These are phyloP conservation scores for Biscogniauxia marginata DNA, from an alignment of 2,329 filamentous ascomycete genomes.

Conservation along the genomic window DNA sequence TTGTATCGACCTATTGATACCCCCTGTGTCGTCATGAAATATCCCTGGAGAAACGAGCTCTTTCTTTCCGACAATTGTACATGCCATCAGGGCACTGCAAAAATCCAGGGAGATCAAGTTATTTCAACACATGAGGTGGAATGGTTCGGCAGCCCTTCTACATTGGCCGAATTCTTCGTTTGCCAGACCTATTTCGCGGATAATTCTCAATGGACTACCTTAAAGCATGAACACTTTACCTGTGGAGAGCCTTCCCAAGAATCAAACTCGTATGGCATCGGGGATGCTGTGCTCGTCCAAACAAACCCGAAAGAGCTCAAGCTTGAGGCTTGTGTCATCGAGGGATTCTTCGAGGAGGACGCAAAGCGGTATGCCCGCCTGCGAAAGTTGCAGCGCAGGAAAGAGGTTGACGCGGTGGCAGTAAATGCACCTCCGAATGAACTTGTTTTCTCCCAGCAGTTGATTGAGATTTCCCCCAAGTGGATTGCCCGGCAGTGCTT, in stretches of 20 bases:
- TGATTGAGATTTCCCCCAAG: slow-evolving; percentile 31
- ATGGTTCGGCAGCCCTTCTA: slow-evolving; percentile 51
- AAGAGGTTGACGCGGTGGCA: slow-evolving; percentile 35
- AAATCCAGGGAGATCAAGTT: slow-evolving; percentile 55
- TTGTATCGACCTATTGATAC: slow-evolving; percentile 72
- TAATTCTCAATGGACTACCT: slow-evolving; percentile 60
- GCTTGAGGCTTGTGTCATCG: slow-evolving; percentile 63
- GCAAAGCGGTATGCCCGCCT: slow-evolving; percentile 39
- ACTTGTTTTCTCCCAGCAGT: slow-evolving; percentile 33
- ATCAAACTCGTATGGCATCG: slow-evolving; percentile 39
- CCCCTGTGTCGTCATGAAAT: slow-evolving; percentile 63
- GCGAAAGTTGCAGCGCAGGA: slow-evolving; percentile 52
- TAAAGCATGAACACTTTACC: slow-evolving; percentile 52
- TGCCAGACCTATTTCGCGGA: slow-evolving; percentile 65
- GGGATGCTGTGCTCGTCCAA: slow-evolving; percentile 59
- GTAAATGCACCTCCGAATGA: slow-evolving; percentile 49
- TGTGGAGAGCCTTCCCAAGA: slow-evolving; percentile 43
- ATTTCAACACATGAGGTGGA: slow-evolving; percentile 56
- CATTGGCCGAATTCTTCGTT: slow-evolving; percentile 59
- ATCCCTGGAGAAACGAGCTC: slow-evolving; percentile 69
- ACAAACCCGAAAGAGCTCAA: slow-evolving; percentile 26
- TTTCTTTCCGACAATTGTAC: slow-evolving; percentile 78
- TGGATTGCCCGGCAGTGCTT: slow-evolving; percentile 57
- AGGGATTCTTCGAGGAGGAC: slow-evolving; percentile 33
- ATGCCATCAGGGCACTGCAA: slow-evolving; percentile 44